A percentile compares a stretch with the other conserved stretches of the same genome.
Evolutionary conservation across 306 rosid genomes (phyloP).

Genomic region (Corylus americana): DNA sequence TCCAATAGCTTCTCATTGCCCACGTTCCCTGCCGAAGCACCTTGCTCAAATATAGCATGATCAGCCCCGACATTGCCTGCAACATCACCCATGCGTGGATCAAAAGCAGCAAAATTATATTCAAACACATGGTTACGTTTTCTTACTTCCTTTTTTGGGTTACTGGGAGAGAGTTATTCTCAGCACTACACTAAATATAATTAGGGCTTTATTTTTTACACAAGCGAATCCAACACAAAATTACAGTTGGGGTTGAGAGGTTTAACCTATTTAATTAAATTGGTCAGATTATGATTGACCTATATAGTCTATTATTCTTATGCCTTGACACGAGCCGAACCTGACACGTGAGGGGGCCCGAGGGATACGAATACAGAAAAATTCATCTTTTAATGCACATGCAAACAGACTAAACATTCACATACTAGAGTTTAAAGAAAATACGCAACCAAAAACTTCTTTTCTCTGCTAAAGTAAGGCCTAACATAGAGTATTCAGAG

Average conservation of each 20-base stretch:
- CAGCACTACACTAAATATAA: no score
- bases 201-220: no score
- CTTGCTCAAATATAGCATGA: conserved; percentile 93
- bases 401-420: neutral
- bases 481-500: neutral
- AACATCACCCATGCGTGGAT: conserved; percentile 16
- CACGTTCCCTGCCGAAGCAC: conserved; percentile 95
- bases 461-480: neutral
- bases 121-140: neutral
- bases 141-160: neutral
- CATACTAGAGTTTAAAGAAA: neutral
- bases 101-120: neutral
- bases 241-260: no score
- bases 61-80: conserved; percentile 95
- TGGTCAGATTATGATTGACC: no score
- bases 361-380: no score
- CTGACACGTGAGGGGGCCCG: neutral
- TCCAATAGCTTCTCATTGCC: conserved; percentile 61
- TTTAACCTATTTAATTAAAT: no score
- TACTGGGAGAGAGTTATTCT: no score
- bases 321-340: no score
- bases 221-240: no score
- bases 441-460: neutral
- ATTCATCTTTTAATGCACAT: neutral
- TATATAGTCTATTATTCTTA: no score